phyloP scores from a whole-genome alignment of 768 basidiomycete species.

The Xerocomellus dryophilus region DNA sequence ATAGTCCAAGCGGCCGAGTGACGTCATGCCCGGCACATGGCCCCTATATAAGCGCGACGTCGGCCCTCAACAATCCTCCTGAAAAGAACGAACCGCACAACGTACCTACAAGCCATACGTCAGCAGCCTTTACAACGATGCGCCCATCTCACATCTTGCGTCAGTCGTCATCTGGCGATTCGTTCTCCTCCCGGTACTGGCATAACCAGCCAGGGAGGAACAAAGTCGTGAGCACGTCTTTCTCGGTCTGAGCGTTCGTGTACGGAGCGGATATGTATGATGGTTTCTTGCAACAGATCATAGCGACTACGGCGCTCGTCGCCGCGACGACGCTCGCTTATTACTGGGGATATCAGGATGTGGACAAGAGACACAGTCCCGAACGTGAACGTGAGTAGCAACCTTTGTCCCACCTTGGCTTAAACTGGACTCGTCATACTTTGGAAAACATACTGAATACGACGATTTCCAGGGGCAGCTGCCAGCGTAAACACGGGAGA shows the following conservation, averaged over 20 bases:
- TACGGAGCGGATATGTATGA: background rate
- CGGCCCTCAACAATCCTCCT: slow-evolving; percentile 16
- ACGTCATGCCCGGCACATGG: slow-evolving; percentile 24
- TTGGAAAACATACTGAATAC: background rate
- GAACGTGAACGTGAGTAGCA: slow-evolving; percentile 17
- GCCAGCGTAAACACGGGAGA: slow-evolving; percentile 15
- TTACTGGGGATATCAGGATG: slow-evolving; percentile 36
- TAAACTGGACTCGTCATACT: background rate
- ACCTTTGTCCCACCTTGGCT: background rate
- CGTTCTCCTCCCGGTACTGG: slow-evolving; percentile 33
- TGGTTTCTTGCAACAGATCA: slow-evolving; percentile 21
- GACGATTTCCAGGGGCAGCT: slow-evolving; percentile 7
- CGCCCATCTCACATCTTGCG: slow-evolving; percentile 20
- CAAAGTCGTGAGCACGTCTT: slow-evolving; percentile 28
- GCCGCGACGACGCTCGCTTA: slow-evolving; percentile 33
- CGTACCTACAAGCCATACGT: background rate
- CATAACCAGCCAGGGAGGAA: slow-evolving; percentile 33
- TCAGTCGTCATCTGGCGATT: slow-evolving; percentile 24
- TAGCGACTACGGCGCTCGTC: slow-evolving; percentile 27
- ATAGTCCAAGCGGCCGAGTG: slow-evolving; percentile 7
- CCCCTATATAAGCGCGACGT: slow-evolving; percentile 24
- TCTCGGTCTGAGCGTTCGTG: no score
- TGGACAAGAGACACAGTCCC: slow-evolving; percentile 30
- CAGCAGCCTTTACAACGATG: slow-evolving; percentile 15
- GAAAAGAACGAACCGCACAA: background rate